Percentiles rank a stretch among this genome's conserved stretches.
Evolutionary conservation across 345 rosid genomes (phyloP).

Genomic region (Pistacia integerrima): DNA sequence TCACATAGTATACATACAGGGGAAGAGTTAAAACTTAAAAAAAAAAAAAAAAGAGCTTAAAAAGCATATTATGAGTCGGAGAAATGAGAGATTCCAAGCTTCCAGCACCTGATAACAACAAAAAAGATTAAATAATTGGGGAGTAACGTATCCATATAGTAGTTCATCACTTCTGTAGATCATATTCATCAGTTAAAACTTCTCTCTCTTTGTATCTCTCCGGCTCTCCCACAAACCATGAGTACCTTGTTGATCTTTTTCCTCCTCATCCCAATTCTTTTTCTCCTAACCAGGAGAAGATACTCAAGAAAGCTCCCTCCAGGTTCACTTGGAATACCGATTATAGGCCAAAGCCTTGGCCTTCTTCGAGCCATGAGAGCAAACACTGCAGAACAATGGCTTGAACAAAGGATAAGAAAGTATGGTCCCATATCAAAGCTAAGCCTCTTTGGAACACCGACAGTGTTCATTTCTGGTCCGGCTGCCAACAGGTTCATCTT

Average conservation of each 20-base stretch:
- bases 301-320: constrained; percentile 43
- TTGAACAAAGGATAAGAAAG: constrained; percentile 32
- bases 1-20: not conserved
- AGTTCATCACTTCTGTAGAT: not conserved
- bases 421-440: constrained; percentile 57
- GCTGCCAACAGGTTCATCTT: constrained; percentile 56
- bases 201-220: not conserved
- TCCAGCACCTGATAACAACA: not conserved
- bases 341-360: constrained; percentile 55
- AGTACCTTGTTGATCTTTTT: constrained; percentile 18
- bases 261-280: constrained; percentile 27
- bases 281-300: constrained; percentile 25
- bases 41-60: too few relatives aligned
- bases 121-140: not conserved
- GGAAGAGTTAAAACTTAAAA: too few relatives aligned
- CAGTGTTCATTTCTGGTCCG: constrained; percentile 48
- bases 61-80: not conserved
- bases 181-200: not conserved
- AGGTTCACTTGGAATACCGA: constrained; percentile 56
- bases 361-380: constrained; percentile 47
- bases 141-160: not conserved
- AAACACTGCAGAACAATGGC: constrained; percentile 48
- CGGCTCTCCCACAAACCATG: constrained; percentile 10
- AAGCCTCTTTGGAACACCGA: constrained; percentile 47
- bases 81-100: not conserved